Evolutionary conservation across 2,329 filamentous ascomycete genomes (phyloP).

Genomic region (Penicillium sp.): DNA sequence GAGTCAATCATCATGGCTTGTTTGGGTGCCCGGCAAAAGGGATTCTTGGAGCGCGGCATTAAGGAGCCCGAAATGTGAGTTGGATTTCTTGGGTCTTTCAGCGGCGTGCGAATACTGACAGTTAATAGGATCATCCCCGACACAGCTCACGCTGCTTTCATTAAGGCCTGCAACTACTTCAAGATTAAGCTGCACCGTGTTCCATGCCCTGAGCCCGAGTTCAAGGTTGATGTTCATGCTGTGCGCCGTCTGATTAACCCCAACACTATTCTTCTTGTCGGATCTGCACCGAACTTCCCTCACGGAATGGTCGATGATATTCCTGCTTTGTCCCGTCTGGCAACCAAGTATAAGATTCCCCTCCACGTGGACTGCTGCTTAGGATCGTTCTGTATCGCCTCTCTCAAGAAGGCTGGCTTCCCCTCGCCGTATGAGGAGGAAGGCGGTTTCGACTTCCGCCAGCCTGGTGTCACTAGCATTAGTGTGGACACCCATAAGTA

Average conservation of each 20-base stretch:
- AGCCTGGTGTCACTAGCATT: slow-evolving; percentile 92
- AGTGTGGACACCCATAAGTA: slow-evolving; percentile 99
- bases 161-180: slow-evolving; percentile 93
- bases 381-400: slow-evolving; percentile 90
- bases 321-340: slow-evolving; percentile 76
- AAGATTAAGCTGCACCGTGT: slow-evolving; percentile 93
- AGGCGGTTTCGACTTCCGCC: slow-evolving; percentile 86
- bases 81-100: not conserved
- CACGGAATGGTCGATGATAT: slow-evolving; percentile 99
- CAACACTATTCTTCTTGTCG: slow-evolving; percentile 91
- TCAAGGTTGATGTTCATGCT: slow-evolving; percentile 77
- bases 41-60: slow-evolving; percentile 77
- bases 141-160: slow-evolving; percentile 94
- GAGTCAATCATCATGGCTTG: slow-evolving; percentile 98
- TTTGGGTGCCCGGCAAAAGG: slow-evolving; percentile 85
- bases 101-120: slow-evolving; percentile 18
- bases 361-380: slow-evolving; percentile 98
- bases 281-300: slow-evolving; percentile 94
- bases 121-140: slow-evolving; percentile 77
- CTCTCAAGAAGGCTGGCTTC: slow-evolving; percentile 91
- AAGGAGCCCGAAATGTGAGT: slow-evolving; percentile 91
- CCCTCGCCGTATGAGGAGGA: slow-evolving; percentile 60
- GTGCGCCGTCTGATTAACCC: slow-evolving; percentile 86
- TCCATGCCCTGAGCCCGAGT: slow-evolving; percentile 76
- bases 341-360: slow-evolving; percentile 74